Conservation (phyloP, 1,139 yeast genomes). For the Komagataea norvegica region DNA sequence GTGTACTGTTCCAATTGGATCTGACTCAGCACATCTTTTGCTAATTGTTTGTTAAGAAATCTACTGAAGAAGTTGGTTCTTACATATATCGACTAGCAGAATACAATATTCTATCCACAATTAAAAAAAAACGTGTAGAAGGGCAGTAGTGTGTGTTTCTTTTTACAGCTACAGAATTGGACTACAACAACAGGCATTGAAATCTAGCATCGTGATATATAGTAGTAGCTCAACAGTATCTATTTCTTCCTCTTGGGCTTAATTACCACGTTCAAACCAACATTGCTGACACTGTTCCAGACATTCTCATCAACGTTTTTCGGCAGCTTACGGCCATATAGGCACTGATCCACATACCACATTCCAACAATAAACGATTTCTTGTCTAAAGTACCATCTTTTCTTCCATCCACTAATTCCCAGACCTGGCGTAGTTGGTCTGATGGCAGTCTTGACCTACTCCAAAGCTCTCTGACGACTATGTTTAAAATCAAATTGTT, state of each 20-base stretch:
- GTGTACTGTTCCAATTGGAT: too few species aligned
- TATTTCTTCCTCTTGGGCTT: constrained; percentile 22
- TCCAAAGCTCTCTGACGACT: constrained; percentile 78
- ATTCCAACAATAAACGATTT: constrained; percentile 86
- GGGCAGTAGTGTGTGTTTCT: neutral
- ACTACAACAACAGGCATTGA: too few species aligned
- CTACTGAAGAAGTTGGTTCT: too few species aligned
- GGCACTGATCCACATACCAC: constrained; percentile 94
- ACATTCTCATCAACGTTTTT: constrained; percentile 50
- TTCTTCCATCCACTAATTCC: constrained; percentile 71
- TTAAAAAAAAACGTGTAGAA: neutral
- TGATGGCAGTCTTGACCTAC: constrained; percentile 63
- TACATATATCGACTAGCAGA: too few species aligned
- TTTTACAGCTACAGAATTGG: too few species aligned
- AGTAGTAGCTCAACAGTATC: neutral
- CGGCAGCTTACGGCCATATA: constrained; percentile 91
- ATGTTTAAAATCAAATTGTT: constrained; percentile 39
- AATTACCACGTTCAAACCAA: constrained; percentile 35
- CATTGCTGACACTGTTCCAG: constrained; percentile 57
- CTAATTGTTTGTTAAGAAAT: too few species aligned
- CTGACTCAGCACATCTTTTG: too few species aligned
- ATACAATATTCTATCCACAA: too few species aligned
- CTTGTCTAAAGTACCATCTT: constrained; percentile 73
- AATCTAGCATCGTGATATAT: too few species aligned
- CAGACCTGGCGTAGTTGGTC: constrained; percentile 66